Base-by-base conservation (phyloP, 768 basidiomycete species). In the Tremella mesenterica region DNA sequence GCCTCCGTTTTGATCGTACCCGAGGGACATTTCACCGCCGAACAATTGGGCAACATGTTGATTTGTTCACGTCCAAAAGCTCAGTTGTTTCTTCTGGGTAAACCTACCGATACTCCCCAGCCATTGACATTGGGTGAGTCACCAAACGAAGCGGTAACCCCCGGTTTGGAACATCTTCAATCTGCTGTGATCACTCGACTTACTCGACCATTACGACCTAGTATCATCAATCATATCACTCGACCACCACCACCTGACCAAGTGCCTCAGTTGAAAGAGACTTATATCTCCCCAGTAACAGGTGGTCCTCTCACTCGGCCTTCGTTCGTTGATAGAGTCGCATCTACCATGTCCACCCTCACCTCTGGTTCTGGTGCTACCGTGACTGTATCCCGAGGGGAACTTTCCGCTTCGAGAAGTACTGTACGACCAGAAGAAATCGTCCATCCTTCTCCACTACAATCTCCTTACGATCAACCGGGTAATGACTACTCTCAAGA, bases 1-100 rank as follows among this genome's bases (percentile, higher is more conserved):
- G 63, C 67, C 3, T 58, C 57, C 27, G 41, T 69, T 21, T 61
- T 69, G 33, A 58, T 69, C 0, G 31, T 56, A 7, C 59, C 67
- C 4, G 61, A 60, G 23, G 48, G 48, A 5, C 30, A 12, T 3
- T 25, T 63, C 4, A 31, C 44, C 2, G 44, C 39, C 7, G 38
- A 30, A 4, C 41, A 54, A 18, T 25, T 69, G 4, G 61, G 49
- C 1, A 54, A 56, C 3, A 23, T 65, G 6, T 57, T 51, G n/a
- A 9, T 23, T 29, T 3, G 8, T 2, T 60, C 65, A 27, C 43
- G 60, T 45, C 61, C 60, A 2, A 50, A 41, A 8, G 63, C 56
- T 8, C 52, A 64, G 29, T 27, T 67, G 12, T 50, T 67, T 28
- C 47, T 61, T 2, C 43, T 63, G 7, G 44, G 54, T 1, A 58